Base-by-base conservation (phyloP, 345 rosid genomes). In the Diplotaxis tenuifolia region DNA sequence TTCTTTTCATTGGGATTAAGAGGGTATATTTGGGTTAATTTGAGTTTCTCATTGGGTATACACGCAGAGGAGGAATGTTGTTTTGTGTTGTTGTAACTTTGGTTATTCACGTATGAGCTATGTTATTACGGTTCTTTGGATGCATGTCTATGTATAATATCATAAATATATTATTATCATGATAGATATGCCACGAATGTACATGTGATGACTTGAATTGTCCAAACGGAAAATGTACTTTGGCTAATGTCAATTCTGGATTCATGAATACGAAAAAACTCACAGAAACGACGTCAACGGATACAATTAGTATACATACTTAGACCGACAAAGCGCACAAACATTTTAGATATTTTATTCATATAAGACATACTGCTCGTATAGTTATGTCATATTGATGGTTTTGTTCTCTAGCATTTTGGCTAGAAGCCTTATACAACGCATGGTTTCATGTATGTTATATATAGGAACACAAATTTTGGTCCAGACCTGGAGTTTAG, bases 21-120 rank as follows among this genome's bases (percentile, higher is more conserved):
- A 76, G 57, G 71, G 67, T 76, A 70, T 70, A 77, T 77, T 65
- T 59, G 61, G 78, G 16, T 74, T 59, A 56, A 65, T 49, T 67
- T 58, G 80, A 18, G 76, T 49, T 65, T 76, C 63, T 71, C 76
- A 65, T 65, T 76, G 62, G 75, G 67, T 77, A 77, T 76, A 77
- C 76, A 65, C 65, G 60, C 49, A 71, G 62, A 47, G 23, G 72
- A 76, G 56, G 55, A 71, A 60, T 25, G 61, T 58, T 75, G 34
- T 70, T 70, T 64, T 71, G 63, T 76, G 72, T 58, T 76, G 72
- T 65, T 63, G 57, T 29, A 65, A 65, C 71, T 70, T 56, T 49
- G 62, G 62, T 57, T 76, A 32, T 55, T 76, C 66, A 49, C 65
- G 67, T 76, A 64, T 64, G 75, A 75, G 71, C 70, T 70, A 69